phyloP scores from a whole-genome alignment of 2,329 filamentous ascomycete species.

The Fusarium setosum region DNA sequence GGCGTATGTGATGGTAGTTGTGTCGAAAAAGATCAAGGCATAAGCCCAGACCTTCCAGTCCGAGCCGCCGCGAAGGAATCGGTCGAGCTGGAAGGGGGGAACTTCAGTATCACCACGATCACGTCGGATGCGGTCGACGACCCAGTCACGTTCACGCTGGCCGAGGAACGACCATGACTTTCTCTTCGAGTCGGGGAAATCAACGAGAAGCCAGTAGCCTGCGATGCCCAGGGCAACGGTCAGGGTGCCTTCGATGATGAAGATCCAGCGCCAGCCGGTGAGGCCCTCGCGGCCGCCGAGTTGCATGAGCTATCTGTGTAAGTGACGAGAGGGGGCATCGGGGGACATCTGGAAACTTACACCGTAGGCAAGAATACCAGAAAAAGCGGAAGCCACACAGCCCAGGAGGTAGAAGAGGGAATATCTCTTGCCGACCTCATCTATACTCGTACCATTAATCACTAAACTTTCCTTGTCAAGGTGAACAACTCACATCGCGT shows the following conservation, averaged over 20 bases:
- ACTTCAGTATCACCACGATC: constrained; percentile 68
- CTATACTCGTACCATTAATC: constrained; percentile 46
- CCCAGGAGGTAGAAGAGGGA: constrained; percentile 77
- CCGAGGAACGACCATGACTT: constrained; percentile 65
- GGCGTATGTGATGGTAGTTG: constrained; percentile 79
- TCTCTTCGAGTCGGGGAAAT: constrained; percentile 70
- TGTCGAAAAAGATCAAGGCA: constrained; percentile 70
- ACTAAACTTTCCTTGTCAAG: fast-evolving
- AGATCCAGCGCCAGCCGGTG: constrained; percentile 76
- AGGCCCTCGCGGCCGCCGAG: constrained; percentile 66
- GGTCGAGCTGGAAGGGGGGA: constrained; percentile 61
- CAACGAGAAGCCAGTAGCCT: constrained; percentile 69
- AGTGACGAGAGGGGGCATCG: neutral
- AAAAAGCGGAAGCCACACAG: constrained; percentile 72
- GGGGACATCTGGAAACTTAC: constrained; percentile 52
- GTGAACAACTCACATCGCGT: constrained; percentile 64
- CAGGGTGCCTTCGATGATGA: constrained; percentile 65
- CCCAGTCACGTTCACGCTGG: constrained; percentile 61
- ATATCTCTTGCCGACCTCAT: constrained; percentile 77
- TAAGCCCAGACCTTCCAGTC: constrained; percentile 73
- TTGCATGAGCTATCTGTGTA: constrained; percentile 65
- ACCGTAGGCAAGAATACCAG: constrained; percentile 77
- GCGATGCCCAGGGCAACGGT: constrained; percentile 63
- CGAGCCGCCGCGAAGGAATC: constrained; percentile 58
- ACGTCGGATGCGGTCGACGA: constrained; percentile 64